Base-by-base conservation (phyloP, 2,329 filamentous ascomycete genomes). In the Diaporthe helianthi region DNA sequence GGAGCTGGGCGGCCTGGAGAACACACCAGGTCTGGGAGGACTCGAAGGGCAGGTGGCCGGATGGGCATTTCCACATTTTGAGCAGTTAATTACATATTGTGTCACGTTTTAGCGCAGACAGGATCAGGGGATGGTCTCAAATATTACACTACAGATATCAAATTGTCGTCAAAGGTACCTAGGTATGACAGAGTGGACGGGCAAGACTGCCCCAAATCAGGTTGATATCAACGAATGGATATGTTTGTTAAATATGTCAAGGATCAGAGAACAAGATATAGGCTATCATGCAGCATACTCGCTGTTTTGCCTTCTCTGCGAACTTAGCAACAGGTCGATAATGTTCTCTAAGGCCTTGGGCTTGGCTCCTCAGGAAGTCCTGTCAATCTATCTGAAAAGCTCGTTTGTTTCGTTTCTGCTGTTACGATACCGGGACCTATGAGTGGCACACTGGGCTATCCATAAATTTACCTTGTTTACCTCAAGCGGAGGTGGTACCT, bases 1-100 rank as follows among this genome's bases (percentile, higher is more conserved):
- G 71, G 1, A 72, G 72, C 3, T 78, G 77, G 77, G 74, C 75
- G 36, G 17, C 71, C 33, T 76, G 75, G 75, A 71, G 74, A 63
- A 46, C 49, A 1, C 54, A 66, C 19, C 36, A 49, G 47, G 53
- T 54, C 4, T 52, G 68, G 46, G 49, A 58, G 26, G 69, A 71
- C 61, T 46, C 46, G n/a, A 54, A 55, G 15, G 26, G 41, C 13
- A 47, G 15, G 29, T 61, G 58, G 58, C 58, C 58, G 12, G 41
- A 61, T 2, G 55, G 19, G 0, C 26, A 55, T 3, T 52, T 58
- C 19, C 69, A 71, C 41, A 55, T 54, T 7, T 61, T 47, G 54
- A n/a, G 41, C 9, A 17, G 22, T 31, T 61, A 41, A n/a, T n/a
- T n/a, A 61, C 2, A 2, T 15, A 17, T 26, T 1, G 29, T 6